Base-by-base conservation (phyloP, 2,329 filamentous ascomycete species). In the Lachnellula arida region DNA sequence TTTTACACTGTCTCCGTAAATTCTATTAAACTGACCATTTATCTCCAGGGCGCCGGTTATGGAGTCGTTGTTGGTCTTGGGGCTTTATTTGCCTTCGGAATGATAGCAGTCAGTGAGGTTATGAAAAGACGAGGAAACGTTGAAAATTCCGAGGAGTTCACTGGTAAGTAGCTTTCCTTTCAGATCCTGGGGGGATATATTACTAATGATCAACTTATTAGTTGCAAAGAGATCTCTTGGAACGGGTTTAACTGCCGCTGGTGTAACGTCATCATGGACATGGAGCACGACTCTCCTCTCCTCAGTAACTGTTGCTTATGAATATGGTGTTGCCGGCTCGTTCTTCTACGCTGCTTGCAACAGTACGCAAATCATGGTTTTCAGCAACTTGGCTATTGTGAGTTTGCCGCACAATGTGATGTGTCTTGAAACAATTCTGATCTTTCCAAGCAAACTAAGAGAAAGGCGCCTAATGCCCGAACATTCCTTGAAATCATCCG, bases 141-240 rank as follows among this genome's bases (percentile, higher is more conserved):
- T 28, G 25, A 28, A 28, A 28, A 28, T 8, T 5, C 25, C 25
- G 25, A 28, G 6, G 25, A 28, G 25, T 28, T 28, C 25, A 28
- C 25, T 28, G 25, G 25, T 28, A 8, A 28, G 25, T 8, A 8
- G 6, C 4, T 7, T 28, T 28, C 5, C 6, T 6, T 28, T 2
- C 25, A 28, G 25, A 28, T 28, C 19, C 25, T 28, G 25, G 25
- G 5, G 5, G 25, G 25, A 28, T 8, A 28, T 6, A 28, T 28
- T 0, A 28, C 25, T 91, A 0, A 91, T 87, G 2, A 91, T 95
- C 74, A 92, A 90, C 82, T 95, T 94, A 78, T 90, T 81, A 60
- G 95, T 91, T 0, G 91, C 91, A 47, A 90, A 90, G n/a, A 80
- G 91, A 58, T 91, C 88, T 1, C 88, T 96, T 64, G 95, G 95